Evolutionary conservation across 2,329 filamentous ascomycete species (phyloP).

Genomic region (Thermoascus crustaceus): DNA sequence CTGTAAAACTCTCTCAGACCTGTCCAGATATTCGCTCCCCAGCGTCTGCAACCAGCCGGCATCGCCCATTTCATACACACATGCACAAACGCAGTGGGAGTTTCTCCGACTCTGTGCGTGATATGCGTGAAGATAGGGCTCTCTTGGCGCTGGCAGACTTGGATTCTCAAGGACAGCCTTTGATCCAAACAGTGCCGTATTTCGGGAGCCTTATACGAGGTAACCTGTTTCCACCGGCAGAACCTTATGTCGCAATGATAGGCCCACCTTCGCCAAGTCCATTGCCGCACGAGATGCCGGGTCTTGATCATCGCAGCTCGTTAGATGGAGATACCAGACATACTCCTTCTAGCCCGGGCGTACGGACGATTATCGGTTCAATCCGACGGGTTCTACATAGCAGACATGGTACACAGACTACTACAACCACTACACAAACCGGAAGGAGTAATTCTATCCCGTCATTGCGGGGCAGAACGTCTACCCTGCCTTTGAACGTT

Average conservation of each 20-base stretch:
- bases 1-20: constrained; percentile 21
- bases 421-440: constrained; percentile 25
- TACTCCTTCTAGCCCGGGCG: constrained; percentile 48
- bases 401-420: constrained; percentile 32
- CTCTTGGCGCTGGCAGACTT: constrained; percentile 43
- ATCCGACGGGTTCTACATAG: constrained; percentile 75
- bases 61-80: constrained; percentile 44
- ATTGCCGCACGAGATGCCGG: constrained; percentile 20
- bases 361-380: constrained; percentile 79
- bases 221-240: constrained; percentile 70
- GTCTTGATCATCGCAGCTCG: constrained; percentile 22
- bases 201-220: constrained; percentile 82
- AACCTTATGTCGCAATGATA: constrained; percentile 67
- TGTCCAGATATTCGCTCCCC: constrained; percentile 21
- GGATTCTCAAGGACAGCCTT: constrained; percentile 30
- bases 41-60: constrained; percentile 22
- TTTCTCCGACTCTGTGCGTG: constrained; percentile 73
- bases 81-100: constrained; percentile 78
- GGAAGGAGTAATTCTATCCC: constrained; percentile 25
- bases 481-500: constrained; percentile 37
- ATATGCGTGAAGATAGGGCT: constrained; percentile 60
- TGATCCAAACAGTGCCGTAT: constrained; percentile 57
- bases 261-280: constrained; percentile 41
- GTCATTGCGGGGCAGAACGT: constrained; percentile 31
- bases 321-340: constrained; percentile 20